phyloP scores from a whole-genome alignment of 768 basidiomycete species.

The Lactarius sp. region DNA sequence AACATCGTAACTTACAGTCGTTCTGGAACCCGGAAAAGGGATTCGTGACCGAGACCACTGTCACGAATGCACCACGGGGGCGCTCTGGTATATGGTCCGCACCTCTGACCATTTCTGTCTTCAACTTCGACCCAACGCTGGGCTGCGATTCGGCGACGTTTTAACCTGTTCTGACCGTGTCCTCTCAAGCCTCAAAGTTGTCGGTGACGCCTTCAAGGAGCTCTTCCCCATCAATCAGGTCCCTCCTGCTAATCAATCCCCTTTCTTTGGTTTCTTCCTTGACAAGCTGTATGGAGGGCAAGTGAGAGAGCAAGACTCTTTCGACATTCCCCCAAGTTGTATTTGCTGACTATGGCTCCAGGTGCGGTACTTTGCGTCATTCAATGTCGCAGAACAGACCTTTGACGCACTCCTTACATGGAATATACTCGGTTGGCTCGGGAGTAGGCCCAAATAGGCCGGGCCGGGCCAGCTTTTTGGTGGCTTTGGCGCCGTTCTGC shows the following conservation, averaged over 20 bases:
- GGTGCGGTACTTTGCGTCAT: constrained; percentile 32
- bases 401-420: constrained; percentile 30
- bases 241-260: background rate
- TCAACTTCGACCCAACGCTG: constrained; percentile 19
- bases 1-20: background rate
- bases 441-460: too few relatives aligned
- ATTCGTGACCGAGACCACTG: constrained; percentile 17
- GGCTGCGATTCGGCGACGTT: constrained; percentile 16
- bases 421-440: constrained; percentile 25
- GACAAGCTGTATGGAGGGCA: constrained; percentile 9
- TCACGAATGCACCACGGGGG: constrained; percentile 10
- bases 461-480: too few relatives aligned
- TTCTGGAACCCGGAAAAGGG: constrained; percentile 20
- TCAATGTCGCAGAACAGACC: constrained; percentile 32
- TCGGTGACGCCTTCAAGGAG: constrained; percentile 10
- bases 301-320: background rate
- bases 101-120: background rate
- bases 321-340: background rate
- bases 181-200: constrained; percentile 12
- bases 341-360: constrained; percentile 1
- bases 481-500: too few relatives aligned
- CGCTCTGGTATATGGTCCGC: constrained; percentile 15
- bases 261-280: constrained; percentile 5
- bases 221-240: constrained; percentile 6
- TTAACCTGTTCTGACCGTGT: constrained; percentile 22